A percentile compares a stretch with the other conserved stretches of the same genome.
phyloP scores from a whole-genome alignment of 768 basidiomycete species.

The Russula virescens region DNA sequence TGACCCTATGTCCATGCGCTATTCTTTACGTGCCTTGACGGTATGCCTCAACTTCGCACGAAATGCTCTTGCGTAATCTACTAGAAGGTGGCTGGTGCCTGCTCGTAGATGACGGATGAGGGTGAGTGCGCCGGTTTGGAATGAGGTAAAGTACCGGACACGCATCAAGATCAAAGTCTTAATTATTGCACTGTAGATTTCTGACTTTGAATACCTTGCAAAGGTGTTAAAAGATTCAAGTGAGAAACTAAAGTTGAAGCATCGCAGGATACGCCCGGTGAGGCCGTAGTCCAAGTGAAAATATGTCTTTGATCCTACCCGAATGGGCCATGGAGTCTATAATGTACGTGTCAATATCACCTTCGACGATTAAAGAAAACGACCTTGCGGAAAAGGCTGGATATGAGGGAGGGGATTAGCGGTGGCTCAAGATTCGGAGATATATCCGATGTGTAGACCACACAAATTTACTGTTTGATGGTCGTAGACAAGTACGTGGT shows the following conservation, averaged over 20 bases:
- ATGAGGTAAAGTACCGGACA: slow-evolving; percentile 28
- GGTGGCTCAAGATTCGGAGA: no score
- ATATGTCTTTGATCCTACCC: neutral
- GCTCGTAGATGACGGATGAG: slow-evolving; percentile 35
- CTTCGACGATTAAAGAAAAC: neutral
- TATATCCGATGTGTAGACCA: no score
- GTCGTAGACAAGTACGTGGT: no score
- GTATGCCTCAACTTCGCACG: slow-evolving; percentile 30
- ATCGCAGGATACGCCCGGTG: neutral
- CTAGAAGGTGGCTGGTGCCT: slow-evolving; percentile 30
- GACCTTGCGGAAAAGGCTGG: no score
- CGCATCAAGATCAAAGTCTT: neutral
- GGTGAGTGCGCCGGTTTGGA: slow-evolving; percentile 35
- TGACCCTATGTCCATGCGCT: slow-evolving; percentile 69
- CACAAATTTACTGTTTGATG: no score
- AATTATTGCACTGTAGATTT: slow-evolving; percentile 21
- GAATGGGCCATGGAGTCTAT: neutral
- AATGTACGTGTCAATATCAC: no score
- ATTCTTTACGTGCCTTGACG: slow-evolving; percentile 68
- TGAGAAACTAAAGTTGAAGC: slow-evolving; percentile 22
- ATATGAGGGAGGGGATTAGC: no score
- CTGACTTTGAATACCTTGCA: slow-evolving; percentile 29
- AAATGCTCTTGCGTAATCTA: slow-evolving; percentile 26
- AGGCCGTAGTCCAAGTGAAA: neutral
- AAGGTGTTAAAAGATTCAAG: slow-evolving; percentile 26